Evolutionary conservation across 2,329 filamentous ascomycete species (phyloP).

Genomic region (Fusarium sp.): DNA sequence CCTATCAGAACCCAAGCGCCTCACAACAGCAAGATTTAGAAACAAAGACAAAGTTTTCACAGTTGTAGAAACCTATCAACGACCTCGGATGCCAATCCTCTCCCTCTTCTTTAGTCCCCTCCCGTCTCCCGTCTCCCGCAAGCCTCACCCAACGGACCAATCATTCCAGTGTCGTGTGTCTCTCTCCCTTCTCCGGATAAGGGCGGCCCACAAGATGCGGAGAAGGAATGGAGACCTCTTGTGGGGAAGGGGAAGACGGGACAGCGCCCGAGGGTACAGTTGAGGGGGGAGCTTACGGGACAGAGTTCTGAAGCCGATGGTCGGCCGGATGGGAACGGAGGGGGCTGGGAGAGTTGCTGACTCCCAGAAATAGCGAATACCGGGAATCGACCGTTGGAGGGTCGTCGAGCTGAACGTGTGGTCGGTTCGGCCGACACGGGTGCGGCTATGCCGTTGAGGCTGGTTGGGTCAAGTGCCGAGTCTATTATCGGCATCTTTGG

Average conservation of each 20-base stretch:
- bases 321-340: constrained; percentile 33
- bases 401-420: constrained; percentile 10
- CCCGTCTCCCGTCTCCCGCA: neutral
- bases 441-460: constrained; percentile 1
- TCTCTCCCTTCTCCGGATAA: constrained; percentile 7
- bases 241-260: constrained; percentile 12
- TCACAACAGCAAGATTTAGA: too few relatives aligned
- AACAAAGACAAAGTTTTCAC: too few relatives aligned
- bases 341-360: neutral
- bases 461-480: neutral
- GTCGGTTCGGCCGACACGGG: constrained; percentile 19
- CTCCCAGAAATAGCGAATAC: constrained; percentile 37
- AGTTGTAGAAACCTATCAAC: neutral
- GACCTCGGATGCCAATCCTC: neutral
- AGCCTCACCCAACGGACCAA: neutral
- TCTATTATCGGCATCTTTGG: neutral
- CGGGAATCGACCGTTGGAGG: constrained; percentile 20
- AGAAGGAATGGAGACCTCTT: constrained; percentile 2
- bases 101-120: neutral
- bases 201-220: constrained; percentile 13
- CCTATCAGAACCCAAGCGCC: too few relatives aligned
- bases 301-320: neutral
- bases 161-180: constrained; percentile 1
- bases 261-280: neutral
- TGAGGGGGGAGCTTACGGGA: neutral